Evolutionary conservation across 169 alveolate species (phyloP).

Genomic region (Plasmodium ovale): DNA sequence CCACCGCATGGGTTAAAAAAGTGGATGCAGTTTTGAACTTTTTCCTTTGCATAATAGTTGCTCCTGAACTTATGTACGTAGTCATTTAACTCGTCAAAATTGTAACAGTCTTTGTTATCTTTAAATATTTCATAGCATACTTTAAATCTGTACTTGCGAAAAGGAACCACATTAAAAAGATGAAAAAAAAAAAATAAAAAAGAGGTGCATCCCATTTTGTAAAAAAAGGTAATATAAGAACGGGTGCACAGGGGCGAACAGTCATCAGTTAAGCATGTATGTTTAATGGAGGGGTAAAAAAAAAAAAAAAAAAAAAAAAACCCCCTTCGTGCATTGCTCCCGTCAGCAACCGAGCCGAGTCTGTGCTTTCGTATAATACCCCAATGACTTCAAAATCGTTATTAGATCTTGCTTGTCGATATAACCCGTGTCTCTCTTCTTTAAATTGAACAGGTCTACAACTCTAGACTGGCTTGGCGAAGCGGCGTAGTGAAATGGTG

Average conservation of each 20-base stretch:
- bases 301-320: too few relatives aligned
- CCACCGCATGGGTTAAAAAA: slow-evolving; percentile 55
- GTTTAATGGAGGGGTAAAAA: too few relatives aligned
- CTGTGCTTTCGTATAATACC: slow-evolving; percentile 14
- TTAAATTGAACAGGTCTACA: slow-evolving; percentile 62
- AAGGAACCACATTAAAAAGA: not conserved
- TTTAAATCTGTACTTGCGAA: slow-evolving; percentile 19
- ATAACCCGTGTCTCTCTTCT: slow-evolving; percentile 29
- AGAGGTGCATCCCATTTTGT: too few relatives aligned
- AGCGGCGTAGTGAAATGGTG: too few relatives aligned
- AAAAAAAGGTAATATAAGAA: too few relatives aligned
- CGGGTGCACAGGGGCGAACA: too few relatives aligned
- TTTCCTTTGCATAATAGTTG: slow-evolving; percentile 51
- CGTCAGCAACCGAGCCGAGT: not conserved
- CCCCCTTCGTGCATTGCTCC: too few relatives aligned
- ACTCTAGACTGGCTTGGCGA: too few relatives aligned
- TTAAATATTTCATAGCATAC: slow-evolving; percentile 51
- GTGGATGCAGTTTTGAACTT: slow-evolving; percentile 30
- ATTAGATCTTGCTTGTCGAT: slow-evolving; percentile 68
- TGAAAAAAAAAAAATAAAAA: not conserved
- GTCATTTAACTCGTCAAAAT: slow-evolving; percentile 52
- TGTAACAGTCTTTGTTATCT: slow-evolving; percentile 43
- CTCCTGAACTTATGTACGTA: slow-evolving; percentile 30
- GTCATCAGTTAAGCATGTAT: too few relatives aligned
- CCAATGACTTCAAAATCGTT: slow-evolving; percentile 57